Evolutionary conservation across 2,329 filamentous ascomycete genomes (phyloP).

Genomic region (Penicillium sp.): DNA sequence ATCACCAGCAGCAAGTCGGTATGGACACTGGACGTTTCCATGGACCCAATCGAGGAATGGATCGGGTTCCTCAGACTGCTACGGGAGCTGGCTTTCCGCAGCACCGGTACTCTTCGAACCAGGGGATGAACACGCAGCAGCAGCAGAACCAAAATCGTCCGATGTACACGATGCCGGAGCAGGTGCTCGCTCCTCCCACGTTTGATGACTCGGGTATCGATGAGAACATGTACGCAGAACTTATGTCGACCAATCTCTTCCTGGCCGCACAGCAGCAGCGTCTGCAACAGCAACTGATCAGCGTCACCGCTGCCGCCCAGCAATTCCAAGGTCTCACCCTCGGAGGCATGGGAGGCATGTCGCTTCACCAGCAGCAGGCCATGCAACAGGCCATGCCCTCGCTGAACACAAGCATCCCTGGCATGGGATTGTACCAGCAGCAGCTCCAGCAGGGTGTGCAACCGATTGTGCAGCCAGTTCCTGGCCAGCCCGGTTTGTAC

Average conservation of each 20-base stretch:
- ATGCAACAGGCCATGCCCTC: slow-evolving; percentile 54
- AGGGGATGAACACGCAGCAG: slow-evolving; percentile 35
- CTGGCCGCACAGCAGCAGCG: slow-evolving; percentile 92
- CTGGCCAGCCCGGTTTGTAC: slow-evolving; percentile 72
- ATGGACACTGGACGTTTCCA: slow-evolving; percentile 51
- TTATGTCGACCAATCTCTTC: slow-evolving; percentile 87
- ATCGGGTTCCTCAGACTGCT: slow-evolving; percentile 59
- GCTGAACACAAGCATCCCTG: slow-evolving; percentile 51
- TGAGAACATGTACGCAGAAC: slow-evolving; percentile 79
- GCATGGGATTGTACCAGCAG: slow-evolving; percentile 61
- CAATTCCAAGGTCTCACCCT: slow-evolving; percentile 77
- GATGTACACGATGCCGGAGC: slow-evolving; percentile 72
- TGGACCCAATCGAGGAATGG: slow-evolving; percentile 42
- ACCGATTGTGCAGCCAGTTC: slow-evolving; percentile 61
- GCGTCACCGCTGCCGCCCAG: slow-evolving; percentile 76
- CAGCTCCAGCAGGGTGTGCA: slow-evolving; percentile 66
- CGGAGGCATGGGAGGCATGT: slow-evolving; percentile 47
- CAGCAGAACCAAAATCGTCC: slow-evolving; percentile 43
- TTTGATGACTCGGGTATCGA: slow-evolving; percentile 77
- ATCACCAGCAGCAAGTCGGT: slow-evolving; percentile 55
- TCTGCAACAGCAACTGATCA: slow-evolving; percentile 87
- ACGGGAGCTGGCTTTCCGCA: slow-evolving; percentile 54
- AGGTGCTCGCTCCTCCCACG: slow-evolving; percentile 68
- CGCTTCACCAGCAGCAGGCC: slow-evolving; percentile 47
- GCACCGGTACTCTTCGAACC: slow-evolving; percentile 38